Conservation (phyloP, 768 basidiomycete species). For the Russula dissimulans region DNA sequence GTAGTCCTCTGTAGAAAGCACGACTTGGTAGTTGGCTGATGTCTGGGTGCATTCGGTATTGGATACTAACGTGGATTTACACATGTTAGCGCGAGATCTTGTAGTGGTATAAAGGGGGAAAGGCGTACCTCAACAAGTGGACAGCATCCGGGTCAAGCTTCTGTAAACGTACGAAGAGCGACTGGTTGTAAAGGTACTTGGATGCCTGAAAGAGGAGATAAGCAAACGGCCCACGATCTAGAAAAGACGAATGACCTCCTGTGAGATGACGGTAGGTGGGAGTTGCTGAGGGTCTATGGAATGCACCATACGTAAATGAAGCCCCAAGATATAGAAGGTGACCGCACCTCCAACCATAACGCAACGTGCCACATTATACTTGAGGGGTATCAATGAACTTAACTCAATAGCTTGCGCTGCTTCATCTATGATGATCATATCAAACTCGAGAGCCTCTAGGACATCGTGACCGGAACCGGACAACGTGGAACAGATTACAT, state of each 20-base stretch:
- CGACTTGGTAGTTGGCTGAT: conserved; percentile 85
- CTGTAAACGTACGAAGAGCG: conserved; percentile 87
- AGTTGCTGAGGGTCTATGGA: conserved; percentile 78
- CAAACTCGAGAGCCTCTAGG: conserved; percentile 77
- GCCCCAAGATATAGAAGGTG: not conserved
- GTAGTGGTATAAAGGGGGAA: not conserved
- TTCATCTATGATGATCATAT: conserved; percentile 95
- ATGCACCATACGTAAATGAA: not conserved
- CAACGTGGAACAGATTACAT: conserved; percentile 89
- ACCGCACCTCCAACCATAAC: conserved; percentile 83
- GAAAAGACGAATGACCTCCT: conserved; percentile 37
- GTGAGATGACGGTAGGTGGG: conserved; percentile 83
- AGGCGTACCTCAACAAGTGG: conserved; percentile 73
- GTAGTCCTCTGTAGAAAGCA: conserved; percentile 72
- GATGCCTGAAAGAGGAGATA: conserved; percentile 38
- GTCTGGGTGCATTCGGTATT: conserved; percentile 98
- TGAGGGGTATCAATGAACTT: conserved; percentile 90
- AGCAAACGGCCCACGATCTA: not conserved
- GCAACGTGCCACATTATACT: conserved; percentile 72
- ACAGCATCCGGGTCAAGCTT: conserved; percentile 72
- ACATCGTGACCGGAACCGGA: conserved; percentile 90
- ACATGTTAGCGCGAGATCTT: not conserved
- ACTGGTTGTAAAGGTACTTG: conserved; percentile 75
- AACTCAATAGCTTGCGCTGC: conserved; percentile 96
- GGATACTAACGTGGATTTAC: conserved; percentile 54